Conservation (phyloP, 1,139 yeast species). For the Magnusiomyces paraingens region DNA sequence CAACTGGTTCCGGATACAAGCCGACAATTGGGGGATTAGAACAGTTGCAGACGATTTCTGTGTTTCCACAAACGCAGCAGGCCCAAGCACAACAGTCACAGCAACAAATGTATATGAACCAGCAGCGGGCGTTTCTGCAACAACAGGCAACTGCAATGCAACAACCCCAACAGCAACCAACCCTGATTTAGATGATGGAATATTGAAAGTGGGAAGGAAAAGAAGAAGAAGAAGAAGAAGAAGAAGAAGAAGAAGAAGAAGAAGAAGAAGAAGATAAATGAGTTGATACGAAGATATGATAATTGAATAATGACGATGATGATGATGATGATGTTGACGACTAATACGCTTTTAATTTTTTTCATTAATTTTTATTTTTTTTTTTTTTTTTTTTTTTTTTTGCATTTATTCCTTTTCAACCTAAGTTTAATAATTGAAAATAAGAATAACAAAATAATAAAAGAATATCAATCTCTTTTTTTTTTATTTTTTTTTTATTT, state of each 20-base stretch:
- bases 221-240: background rate
- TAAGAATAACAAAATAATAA: background rate
- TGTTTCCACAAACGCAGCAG: slow-evolving; percentile 4
- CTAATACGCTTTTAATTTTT: background rate
- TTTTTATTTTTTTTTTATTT: background rate
- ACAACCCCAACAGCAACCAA: background rate
- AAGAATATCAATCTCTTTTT: background rate
- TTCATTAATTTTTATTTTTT: background rate
- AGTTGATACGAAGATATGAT: background rate
- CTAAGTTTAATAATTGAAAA: background rate
- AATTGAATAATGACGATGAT: background rate
- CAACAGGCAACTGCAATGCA: too few species aligned
- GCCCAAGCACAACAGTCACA: background rate
- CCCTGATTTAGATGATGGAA: background rate
- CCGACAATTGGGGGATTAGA: slow-evolving; percentile 2
- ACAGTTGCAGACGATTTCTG: background rate
- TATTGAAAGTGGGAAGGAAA: background rate
- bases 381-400: background rate
- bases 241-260: background rate
- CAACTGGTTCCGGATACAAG: slow-evolving; percentile 2
- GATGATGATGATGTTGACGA: background rate
- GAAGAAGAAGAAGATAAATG: background rate
- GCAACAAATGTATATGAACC: too few species aligned
- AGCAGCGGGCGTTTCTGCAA: too few species aligned
- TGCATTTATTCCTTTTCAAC: background rate